Base-by-base conservation (phyloP, 2,329 filamentous ascomycete genomes). In the Aspergillus ibericus region DNA sequence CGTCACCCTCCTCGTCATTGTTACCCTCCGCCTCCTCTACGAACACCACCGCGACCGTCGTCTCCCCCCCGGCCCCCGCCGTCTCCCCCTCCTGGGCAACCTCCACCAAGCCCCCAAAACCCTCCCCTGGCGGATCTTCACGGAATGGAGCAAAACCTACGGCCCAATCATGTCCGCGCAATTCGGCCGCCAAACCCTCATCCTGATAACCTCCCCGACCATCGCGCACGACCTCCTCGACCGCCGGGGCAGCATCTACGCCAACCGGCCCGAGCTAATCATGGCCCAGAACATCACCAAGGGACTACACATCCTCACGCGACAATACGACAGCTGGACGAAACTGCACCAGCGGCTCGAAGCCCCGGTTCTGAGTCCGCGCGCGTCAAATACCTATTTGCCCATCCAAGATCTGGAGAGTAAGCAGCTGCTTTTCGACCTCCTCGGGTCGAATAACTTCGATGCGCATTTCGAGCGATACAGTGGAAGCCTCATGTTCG, bases 161-260 rank as follows among this genome's bases (percentile, higher is more conserved):
- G 74, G 75, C 3, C 71, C 71, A 1, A 63, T 76, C 3, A 67
- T 75, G n/a, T 66, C 64, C 25, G 62, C 67, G 4, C 66, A 72
- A 38, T 70, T 73, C 36, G 72, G 72, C 6, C 66, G 66, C 5
- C 64, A 67, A 5, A 73, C 66, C 16, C 62, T 74, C 5, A 70
- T 77, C 15, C 55, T 71, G 70, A 75, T 85, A 58, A 80, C 81
- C 56, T 80, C 81, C 35, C 78, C 80, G 0, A 79, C 79, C 72
- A 72, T 77, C 1, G 82, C 82, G 0, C 81, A 80, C 38, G 82
- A 84, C 18, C 71, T 85, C n/a, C 80, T 85, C 56, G 81, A 83
- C 59, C 83, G 82, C 63, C 78, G 80, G 40, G 79, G 80, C 0
- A 75, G 76, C n/a, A 76, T 81, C 47, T 84, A 84, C 64, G 79